These are phyloP conservation scores for Aspergillus awamori DNA, from an alignment of 2,329 filamentous ascomycete species.

Conservation along the genomic window DNA sequence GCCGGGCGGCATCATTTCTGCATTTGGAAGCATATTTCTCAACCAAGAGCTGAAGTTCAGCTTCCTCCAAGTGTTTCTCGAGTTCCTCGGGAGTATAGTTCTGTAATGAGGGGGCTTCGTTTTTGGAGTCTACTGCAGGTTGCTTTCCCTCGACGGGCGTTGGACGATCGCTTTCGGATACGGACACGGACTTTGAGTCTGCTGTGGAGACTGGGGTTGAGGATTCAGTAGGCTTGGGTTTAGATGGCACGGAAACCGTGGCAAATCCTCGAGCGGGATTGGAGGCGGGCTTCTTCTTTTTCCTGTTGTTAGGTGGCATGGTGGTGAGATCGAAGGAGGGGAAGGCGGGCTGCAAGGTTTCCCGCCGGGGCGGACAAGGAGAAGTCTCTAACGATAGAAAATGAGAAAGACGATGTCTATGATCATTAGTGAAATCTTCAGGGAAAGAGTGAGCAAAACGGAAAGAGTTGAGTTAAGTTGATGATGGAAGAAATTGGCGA, in stretches of 20 bases:
- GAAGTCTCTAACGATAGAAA: no score
- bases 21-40: conserved; percentile 81
- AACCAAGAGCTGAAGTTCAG: conserved; percentile 84
- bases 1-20: conserved; percentile 75
- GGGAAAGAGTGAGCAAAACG: neutral
- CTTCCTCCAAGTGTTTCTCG: conserved; percentile 83
- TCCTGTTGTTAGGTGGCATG: conserved; percentile 75
- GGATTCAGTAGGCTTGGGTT: conserved; percentile 60
- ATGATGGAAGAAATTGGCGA: neutral
- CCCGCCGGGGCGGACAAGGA: neutral
- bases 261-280: conserved; percentile 93
- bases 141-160: conserved; percentile 24
- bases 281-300: conserved; percentile 86
- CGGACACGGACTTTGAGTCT: conserved; percentile 34
- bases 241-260: conserved; percentile 88
- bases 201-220: conserved; percentile 32
- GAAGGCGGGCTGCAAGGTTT: conserved; percentile 7
- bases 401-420: neutral
- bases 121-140: conserved; percentile 7
- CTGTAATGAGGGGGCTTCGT: conserved; percentile 44
- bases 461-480: neutral
- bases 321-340: conserved; percentile 3
- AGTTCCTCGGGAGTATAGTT: conserved; percentile 82
- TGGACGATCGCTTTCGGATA: conserved; percentile 36
- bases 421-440: neutral